phyloP scores from a whole-genome alignment of 345 rosid species.

The Eucalyptus coolabah region DNA sequence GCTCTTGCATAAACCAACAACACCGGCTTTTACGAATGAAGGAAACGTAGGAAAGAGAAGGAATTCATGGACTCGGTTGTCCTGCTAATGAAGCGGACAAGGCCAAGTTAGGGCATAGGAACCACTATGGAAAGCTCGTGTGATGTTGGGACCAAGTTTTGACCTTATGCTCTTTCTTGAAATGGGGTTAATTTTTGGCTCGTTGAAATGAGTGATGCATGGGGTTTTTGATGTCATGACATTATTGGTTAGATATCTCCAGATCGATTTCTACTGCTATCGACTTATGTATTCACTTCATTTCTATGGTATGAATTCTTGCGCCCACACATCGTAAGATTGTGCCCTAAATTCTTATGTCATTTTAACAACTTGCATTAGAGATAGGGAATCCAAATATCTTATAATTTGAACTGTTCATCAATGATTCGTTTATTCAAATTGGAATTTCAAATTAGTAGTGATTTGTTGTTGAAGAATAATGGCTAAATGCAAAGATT shows the following conservation, averaged over 20 bases:
- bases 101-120: not conserved
- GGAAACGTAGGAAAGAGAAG: not conserved
- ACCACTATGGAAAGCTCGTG: not conserved
- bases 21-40: not conserved
- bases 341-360: not conserved
- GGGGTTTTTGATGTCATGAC: not conserved
- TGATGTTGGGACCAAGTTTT: not conserved
- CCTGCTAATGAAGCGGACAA: not conserved
- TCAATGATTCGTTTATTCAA: not conserved
- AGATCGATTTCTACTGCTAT: not conserved
- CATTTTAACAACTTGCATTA: not conserved
- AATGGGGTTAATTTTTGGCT: not conserved
- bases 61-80: not conserved
- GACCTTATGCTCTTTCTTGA: not conserved
- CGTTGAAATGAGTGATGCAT: not conserved
- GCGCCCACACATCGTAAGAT: not conserved
- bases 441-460: not conserved
- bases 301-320: not conserved
- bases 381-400: not conserved
- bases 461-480: not conserved
- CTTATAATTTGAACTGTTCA: not conserved
- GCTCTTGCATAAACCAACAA: constrained; percentile 15
- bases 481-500: not conserved
- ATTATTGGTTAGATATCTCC: not conserved
- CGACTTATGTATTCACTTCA: not conserved